phyloP scores from a whole-genome alignment of 1,284 basidiomycete genomes.

The Rhodotorula sp. region DNA sequence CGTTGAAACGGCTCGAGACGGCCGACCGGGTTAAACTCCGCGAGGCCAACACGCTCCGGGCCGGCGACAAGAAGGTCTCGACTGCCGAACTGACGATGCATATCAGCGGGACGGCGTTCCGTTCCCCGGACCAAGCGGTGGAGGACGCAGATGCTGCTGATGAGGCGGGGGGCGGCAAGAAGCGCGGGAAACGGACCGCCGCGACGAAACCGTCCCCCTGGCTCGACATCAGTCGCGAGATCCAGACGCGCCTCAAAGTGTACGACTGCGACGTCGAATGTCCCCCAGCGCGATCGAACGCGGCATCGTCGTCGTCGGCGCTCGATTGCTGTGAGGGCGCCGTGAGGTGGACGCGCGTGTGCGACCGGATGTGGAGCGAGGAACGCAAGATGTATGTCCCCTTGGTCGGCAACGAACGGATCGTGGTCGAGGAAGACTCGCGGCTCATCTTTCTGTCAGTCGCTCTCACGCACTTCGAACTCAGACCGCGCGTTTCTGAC shows the following conservation, averaged over 20 bases:
- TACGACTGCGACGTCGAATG: constrained; percentile 21
- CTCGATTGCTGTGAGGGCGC: constrained; percentile 24
- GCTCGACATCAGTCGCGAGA: constrained; percentile 18
- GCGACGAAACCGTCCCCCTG: constrained; percentile 15
- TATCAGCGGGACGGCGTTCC: constrained; percentile 29
- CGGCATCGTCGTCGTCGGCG: background rate
- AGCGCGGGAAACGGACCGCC: constrained; percentile 16
- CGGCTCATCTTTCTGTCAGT: constrained; percentile 35
- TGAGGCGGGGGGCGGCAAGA: background rate
- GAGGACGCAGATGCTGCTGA: background rate
- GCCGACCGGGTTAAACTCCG: constrained; percentile 15
- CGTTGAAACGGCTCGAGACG: constrained; percentile 28
- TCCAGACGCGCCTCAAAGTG: constrained; percentile 8
- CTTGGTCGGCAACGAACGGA: constrained; percentile 10
- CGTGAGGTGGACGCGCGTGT: constrained; percentile 35
- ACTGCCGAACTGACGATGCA: constrained; percentile 33
- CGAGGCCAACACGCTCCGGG: constrained; percentile 32
- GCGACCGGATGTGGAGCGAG: constrained; percentile 31
- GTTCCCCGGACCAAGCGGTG: background rate
- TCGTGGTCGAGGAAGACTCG: constrained; percentile 36
- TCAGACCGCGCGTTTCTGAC: background rate
- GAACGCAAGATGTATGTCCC: constrained; percentile 17
- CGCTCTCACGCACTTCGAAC: too few species aligned
- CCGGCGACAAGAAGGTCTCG: constrained; percentile 25
- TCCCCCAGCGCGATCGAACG: constrained; percentile 1